Evolutionary conservation across 2,329 filamentous ascomycete genomes (phyloP).

Genomic region (Sporothrix schenckii): DNA sequence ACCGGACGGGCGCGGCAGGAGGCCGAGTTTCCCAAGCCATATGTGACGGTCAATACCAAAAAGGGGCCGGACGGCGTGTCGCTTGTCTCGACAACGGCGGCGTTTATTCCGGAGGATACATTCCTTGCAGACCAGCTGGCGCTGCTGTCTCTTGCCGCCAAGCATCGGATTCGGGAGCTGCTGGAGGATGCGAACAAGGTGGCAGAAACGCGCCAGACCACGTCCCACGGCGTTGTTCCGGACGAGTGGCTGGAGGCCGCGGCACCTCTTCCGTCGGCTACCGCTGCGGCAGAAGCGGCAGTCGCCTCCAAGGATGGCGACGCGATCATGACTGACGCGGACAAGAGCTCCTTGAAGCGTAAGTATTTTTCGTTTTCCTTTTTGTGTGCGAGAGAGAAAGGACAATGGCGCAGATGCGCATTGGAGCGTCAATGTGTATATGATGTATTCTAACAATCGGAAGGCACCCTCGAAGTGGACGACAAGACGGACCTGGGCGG

Average conservation of each 20-base stretch:
- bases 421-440: too few relatives aligned
- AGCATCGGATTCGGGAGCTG: slow-evolving; percentile 74
- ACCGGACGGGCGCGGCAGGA: slow-evolving; percentile 56
- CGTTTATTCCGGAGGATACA: slow-evolving; percentile 74
- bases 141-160: slow-evolving; percentile 78
- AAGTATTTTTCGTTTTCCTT: slow-evolving; percentile 42
- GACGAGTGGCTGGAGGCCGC: slow-evolving; percentile 76
- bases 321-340: slow-evolving; percentile 42
- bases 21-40: slow-evolving; percentile 54
- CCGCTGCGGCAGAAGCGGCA: not conserved
- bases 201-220: slow-evolving; percentile 70
- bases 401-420: not conserved
- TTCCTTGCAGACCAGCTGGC: slow-evolving; percentile 80
- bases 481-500: slow-evolving; percentile 37
- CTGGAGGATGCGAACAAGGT: slow-evolving; percentile 76
- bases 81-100: slow-evolving; percentile 64
- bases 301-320: slow-evolving; percentile 44
- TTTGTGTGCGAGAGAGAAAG: too few relatives aligned
- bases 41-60: slow-evolving; percentile 58
- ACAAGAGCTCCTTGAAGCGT: slow-evolving; percentile 64
- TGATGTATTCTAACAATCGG: slow-evolving; percentile 31
- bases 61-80: slow-evolving; percentile 64
- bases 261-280: slow-evolving; percentile 45
- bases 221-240: slow-evolving; percentile 78
- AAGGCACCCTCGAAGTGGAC: slow-evolving; percentile 51